These are phyloP conservation scores for Chimonanthus salicifolius DNA, from an alignment of 164 flowering plant species.

Conservation along the genomic window DNA sequence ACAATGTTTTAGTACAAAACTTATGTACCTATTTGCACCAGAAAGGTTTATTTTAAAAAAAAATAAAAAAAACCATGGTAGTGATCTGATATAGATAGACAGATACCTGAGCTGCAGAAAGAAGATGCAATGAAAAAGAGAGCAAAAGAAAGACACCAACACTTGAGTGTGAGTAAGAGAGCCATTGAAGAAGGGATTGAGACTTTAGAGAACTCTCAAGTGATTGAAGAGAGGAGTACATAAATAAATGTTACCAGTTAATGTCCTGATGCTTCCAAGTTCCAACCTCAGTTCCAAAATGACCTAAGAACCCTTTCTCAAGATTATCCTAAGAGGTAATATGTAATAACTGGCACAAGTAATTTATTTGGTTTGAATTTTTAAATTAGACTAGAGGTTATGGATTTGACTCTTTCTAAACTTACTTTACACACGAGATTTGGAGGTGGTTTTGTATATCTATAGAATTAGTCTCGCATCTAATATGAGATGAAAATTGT, in stretches of 20 bases:
- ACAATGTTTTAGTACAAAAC: background rate
- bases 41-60: background rate
- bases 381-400: background rate
- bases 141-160: conserved; percentile 18
- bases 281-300: background rate
- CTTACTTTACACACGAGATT: too few relatives aligned
- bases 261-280: conserved; percentile 1
- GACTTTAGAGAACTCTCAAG: background rate
- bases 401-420: too few relatives aligned
- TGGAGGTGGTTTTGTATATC: too few relatives aligned
- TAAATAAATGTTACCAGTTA: background rate
- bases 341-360: too few relatives aligned
- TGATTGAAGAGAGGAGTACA: background rate
- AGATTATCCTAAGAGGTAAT: too few relatives aligned
- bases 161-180: conserved; percentile 11
- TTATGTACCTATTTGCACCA: too few relatives aligned
- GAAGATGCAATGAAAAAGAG: conserved; percentile 20
- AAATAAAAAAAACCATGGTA: background rate
- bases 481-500: background rate
- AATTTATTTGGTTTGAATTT: too few relatives aligned
- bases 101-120: conserved; percentile 30
- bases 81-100: background rate
- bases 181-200: conserved; percentile 30
- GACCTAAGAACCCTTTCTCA: background rate
- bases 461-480: too few relatives aligned